Evolutionary conservation across 495 filamentous ascomycete genomes (phyloP).

Genomic region (Tuber aestivum): DNA sequence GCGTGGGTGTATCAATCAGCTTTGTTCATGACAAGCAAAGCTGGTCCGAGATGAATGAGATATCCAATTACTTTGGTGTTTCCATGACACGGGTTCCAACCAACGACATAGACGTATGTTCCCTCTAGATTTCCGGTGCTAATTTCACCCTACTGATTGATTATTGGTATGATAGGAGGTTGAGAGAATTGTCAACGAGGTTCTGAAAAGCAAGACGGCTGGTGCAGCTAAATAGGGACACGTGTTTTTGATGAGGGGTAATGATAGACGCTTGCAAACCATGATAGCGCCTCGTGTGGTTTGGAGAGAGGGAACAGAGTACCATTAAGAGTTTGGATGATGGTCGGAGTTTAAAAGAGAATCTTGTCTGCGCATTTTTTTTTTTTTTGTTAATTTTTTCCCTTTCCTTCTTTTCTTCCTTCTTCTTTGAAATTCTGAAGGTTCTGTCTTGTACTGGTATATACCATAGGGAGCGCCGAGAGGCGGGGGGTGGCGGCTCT

Average conservation of each 20-base stretch:
- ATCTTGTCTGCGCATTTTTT: background rate
- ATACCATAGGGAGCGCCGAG: background rate
- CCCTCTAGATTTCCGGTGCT: background rate
- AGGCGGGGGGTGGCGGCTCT: background rate
- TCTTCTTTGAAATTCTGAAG: too few relatives aligned
- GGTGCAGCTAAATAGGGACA: constrained; percentile 18
- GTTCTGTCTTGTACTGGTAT: background rate
- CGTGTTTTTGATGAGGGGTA: background rate
- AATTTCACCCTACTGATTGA: constrained; percentile 12
- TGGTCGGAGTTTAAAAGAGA: background rate
- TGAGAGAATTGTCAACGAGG: constrained; percentile 34
- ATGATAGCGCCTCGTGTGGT: background rate
- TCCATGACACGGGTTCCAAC: constrained; percentile 56
- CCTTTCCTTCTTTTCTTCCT: too few relatives aligned
- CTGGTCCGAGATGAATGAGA: constrained; percentile 67
- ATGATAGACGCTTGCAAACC: background rate
- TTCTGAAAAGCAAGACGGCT: constrained; percentile 33
- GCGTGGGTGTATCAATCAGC: constrained; percentile 89
- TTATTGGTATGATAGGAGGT: constrained; percentile 27
- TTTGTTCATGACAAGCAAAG: constrained; percentile 77
- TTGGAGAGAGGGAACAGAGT: background rate
- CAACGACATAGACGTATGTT: constrained; percentile 41
- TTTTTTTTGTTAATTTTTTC: too few relatives aligned
- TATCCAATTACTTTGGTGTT: constrained; percentile 64
- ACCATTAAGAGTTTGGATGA: background rate